Percentiles rank a stretch among this genome's conserved stretches.
These are phyloP conservation scores for Pisolithus marmoratus DNA, from an alignment of 768 basidiomycete species.

Conservation along the genomic window DNA sequence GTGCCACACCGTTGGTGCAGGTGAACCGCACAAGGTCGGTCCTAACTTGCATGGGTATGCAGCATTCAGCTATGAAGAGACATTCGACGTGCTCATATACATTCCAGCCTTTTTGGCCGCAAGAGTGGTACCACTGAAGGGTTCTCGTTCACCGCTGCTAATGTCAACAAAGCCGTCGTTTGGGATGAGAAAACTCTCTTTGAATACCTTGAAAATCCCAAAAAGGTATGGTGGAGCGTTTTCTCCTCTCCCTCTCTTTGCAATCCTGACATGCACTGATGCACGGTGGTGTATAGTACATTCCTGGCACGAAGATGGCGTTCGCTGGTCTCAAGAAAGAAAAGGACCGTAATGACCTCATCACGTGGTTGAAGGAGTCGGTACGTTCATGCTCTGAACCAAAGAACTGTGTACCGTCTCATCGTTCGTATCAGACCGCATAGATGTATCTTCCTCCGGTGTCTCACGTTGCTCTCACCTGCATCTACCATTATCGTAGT, in stretches of 20 bases:
- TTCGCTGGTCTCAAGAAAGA: conserved; percentile 99
- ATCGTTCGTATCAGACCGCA: no score
- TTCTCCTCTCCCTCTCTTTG: not conserved
- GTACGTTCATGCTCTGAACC: not conserved
- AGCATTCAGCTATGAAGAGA: not conserved
- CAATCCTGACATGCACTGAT: not conserved
- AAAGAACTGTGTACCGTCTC: no score
- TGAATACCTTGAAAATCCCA: conserved; percentile 95
- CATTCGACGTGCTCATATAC: not conserved
- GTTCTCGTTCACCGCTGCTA: conserved; percentile 91
- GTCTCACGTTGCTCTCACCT: not conserved
- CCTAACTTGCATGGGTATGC: conserved; percentile 91
- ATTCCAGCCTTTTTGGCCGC: conserved; percentile 70
- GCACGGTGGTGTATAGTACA: conserved; percentile 51
- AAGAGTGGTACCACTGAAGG: conserved; percentile 81
- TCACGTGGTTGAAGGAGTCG: conserved; percentile 70
- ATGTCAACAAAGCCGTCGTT: conserved; percentile 86
- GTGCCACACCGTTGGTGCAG: conserved; percentile 82
- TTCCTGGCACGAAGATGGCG: conserved; percentile 97
- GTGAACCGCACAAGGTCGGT: conserved; percentile 84
- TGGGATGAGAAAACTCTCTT: conserved; percentile 91
- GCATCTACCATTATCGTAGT: conserved; percentile 19
- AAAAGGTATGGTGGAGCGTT: conserved; percentile 58
- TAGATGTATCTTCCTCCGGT: no score
- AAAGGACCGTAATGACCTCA: conserved; percentile 92